phyloP scores from a whole-genome alignment of 495 filamentous ascomycete genomes.

The Trichoderma asperelloides region DNA sequence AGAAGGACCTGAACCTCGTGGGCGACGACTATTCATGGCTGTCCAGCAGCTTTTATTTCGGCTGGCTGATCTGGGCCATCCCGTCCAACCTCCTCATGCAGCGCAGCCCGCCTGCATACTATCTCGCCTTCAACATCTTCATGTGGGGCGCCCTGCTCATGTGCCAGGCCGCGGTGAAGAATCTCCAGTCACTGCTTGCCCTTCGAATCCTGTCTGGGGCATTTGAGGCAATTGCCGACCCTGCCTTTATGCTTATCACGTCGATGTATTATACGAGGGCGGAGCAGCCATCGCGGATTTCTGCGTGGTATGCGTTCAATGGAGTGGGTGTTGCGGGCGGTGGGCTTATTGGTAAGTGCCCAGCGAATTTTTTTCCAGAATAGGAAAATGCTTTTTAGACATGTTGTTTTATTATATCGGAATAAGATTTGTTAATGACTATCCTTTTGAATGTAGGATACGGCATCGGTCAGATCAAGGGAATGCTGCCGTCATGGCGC shows the following conservation, averaged over 20 bases:
- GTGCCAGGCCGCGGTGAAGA: slow-evolving; percentile 58
- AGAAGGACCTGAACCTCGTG: slow-evolving; percentile 23
- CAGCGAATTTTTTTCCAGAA: not conserved
- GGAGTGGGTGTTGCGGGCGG: slow-evolving; percentile 50
- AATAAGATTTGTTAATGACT: slow-evolving; percentile 12
- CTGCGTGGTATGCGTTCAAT: slow-evolving; percentile 52
- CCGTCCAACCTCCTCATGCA: slow-evolving; percentile 22
- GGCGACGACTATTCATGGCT: slow-evolving; percentile 30
- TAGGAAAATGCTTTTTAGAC: not conserved
- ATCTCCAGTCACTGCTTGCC: slow-evolving; percentile 59
- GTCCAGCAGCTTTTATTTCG: slow-evolving; percentile 28
- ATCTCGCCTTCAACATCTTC: slow-evolving; percentile 20
- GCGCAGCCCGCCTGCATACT: slow-evolving; percentile 24
- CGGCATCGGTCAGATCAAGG: slow-evolving; percentile 38
- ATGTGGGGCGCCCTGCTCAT: slow-evolving; percentile 13
- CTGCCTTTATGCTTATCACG: slow-evolving; percentile 25
- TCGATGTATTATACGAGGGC: slow-evolving; percentile 29
- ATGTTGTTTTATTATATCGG: not conserved
- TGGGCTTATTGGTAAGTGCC: slow-evolving; percentile 39
- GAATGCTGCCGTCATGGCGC: slow-evolving; percentile 28
- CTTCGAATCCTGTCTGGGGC: slow-evolving; percentile 46
- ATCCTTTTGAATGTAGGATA: slow-evolving; percentile 24
- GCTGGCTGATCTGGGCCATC: slow-evolving; percentile 24
- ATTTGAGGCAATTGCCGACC: slow-evolving; percentile 42
- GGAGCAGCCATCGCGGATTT: slow-evolving; percentile 30